Conservation (phyloP, 345 rosid species). For the Brassica napus region Da-Ae NC_063438.1:7680501-7681000, state of each 20-base stretch:
- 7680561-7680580: constrained; percentile 19
- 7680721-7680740: constrained; percentile 65
- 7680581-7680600: constrained; percentile 25
- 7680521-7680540: neutral
- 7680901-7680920: constrained; percentile 46
- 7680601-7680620: constrained; percentile 57
- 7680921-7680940: neutral
- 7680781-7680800: neutral
- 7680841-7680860: neutral
- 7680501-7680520: neutral
- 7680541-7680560: neutral
- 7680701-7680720: constrained; percentile 74
- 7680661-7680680: constrained; percentile 55
- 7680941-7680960: neutral
- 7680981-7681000: neutral
- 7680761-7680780: constrained; percentile 68
- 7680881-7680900: constrained; percentile 20
- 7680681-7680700: constrained; percentile 60
- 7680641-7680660: constrained; percentile 93
- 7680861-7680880: neutral
- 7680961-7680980: neutral
- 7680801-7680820: neutral
- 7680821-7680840: neutral
- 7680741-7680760: constrained; percentile 78
- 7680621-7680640: constrained; percentile 81